Conservation (phyloP, 2,329 filamentous ascomycete species). For the Didymella segeticola region DNA sequence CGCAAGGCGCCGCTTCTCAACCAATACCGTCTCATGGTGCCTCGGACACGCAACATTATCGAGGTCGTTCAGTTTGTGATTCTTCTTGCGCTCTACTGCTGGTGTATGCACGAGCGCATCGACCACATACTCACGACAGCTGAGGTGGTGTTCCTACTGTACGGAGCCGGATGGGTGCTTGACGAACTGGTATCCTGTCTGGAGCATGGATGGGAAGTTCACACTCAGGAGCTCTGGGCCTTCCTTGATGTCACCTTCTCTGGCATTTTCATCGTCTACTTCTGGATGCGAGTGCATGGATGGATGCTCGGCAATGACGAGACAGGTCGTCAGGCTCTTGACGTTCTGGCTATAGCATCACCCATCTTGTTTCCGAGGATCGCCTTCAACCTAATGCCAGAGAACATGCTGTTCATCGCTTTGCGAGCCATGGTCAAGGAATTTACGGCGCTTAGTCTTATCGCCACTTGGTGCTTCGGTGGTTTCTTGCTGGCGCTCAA, state of each 20-base stretch:
- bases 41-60: conserved; percentile 75
- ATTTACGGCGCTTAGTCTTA: conserved; percentile 76
- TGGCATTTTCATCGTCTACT: conserved; percentile 73
- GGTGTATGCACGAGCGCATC: conserved; percentile 74
- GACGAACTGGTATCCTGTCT: conserved; percentile 79
- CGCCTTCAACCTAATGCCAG: conserved; percentile 82
- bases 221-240: conserved; percentile 88
- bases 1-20: conserved; percentile 77
- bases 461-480: conserved; percentile 83
- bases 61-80: conserved; percentile 77
- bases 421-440: conserved; percentile 85
- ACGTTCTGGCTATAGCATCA: conserved; percentile 79
- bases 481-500: conserved; percentile 81
- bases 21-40: conserved; percentile 84
- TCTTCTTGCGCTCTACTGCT: conserved; percentile 71
- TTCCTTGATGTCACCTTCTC: conserved; percentile 83
- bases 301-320: conserved; percentile 58
- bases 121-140: conserved; percentile 61
- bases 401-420: conserved; percentile 83
- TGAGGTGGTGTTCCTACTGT: conserved; percentile 74
- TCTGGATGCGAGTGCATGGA: conserved; percentile 71
- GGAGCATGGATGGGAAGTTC: conserved; percentile 79
- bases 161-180: conserved; percentile 78
- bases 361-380: conserved; percentile 79
- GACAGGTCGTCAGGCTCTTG: conserved; percentile 71